These are phyloP conservation scores for Psilocybe tampanensis DNA, from an alignment of 768 basidiomycete species.

Conservation along the genomic window DNA sequence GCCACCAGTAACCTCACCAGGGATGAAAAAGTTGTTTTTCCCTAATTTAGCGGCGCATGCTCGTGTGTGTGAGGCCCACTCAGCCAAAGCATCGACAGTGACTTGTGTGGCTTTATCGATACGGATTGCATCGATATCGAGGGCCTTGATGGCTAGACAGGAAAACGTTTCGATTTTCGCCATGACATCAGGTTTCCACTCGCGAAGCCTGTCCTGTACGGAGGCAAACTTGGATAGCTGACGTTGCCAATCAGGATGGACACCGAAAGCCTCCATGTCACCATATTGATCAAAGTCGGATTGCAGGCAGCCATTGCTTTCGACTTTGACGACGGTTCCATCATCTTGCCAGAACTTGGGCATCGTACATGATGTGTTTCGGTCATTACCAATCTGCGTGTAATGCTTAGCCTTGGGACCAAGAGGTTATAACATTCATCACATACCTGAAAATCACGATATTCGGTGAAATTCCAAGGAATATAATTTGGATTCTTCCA, in stretches of 20 bases:
- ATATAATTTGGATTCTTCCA: slow-evolving; percentile 78
- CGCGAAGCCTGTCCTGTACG: slow-evolving; percentile 93
- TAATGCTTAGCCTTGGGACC: slow-evolving; percentile 6
- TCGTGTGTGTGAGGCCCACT: slow-evolving; percentile 76
- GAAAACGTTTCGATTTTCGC: slow-evolving; percentile 76
- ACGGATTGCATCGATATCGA: slow-evolving; percentile 93
- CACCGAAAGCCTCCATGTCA: slow-evolving; percentile 98
- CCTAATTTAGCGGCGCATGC: slow-evolving; percentile 70
- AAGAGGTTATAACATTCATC: slow-evolving; percentile 4
- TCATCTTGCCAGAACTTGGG: slow-evolving; percentile 84
- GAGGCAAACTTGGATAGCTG: slow-evolving; percentile 94
- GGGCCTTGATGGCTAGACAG: slow-evolving; percentile 84
- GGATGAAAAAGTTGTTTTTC: slow-evolving; percentile 88
- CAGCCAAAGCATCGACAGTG: slow-evolving; percentile 76
- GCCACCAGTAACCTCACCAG: slow-evolving; percentile 94
- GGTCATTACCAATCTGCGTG: slow-evolving; percentile 61
- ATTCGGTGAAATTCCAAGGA: slow-evolving; percentile 87
- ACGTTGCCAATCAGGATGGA: slow-evolving; percentile 92
- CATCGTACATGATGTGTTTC: slow-evolving; percentile 73
- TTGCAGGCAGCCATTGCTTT: slow-evolving; percentile 68
- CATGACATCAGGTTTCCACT: slow-evolving; percentile 85
- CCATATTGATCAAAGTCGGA: slow-evolving; percentile 96
- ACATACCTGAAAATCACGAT: slow-evolving; percentile 77
- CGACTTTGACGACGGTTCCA: slow-evolving; percentile 61
- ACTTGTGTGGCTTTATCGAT: slow-evolving; percentile 95